phyloP scores from a whole-genome alignment of 805 yeast genomes.

The Jamesozyma piceae region DNA sequence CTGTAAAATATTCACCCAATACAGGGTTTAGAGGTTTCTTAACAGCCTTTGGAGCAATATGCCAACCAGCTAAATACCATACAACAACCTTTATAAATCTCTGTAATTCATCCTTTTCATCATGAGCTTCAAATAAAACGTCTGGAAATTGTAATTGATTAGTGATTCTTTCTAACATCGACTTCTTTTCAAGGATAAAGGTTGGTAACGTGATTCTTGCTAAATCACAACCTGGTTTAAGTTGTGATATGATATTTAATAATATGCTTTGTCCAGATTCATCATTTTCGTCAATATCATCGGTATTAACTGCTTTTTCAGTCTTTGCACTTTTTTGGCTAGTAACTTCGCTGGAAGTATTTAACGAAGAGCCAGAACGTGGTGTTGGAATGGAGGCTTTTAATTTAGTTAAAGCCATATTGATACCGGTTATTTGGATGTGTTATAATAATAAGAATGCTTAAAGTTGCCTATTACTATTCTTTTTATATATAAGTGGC shows the following conservation, averaged over 20 bases:
- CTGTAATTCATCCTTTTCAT: constrained; percentile 44
- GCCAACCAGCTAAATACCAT: constrained; percentile 96
- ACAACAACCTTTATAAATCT: constrained; percentile 68
- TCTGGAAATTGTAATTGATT: constrained; percentile 79
- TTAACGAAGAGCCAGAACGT: not conserved
- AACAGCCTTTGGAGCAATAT: constrained; percentile 96
- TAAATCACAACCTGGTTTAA: constrained; percentile 87
- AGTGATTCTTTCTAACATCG: constrained; percentile 92
- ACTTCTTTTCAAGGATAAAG: constrained; percentile 85
- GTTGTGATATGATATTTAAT: constrained; percentile 78
- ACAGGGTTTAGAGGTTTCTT: constrained; percentile 95
- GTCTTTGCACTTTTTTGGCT: not conserved
- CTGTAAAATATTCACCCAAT: constrained; percentile 79
- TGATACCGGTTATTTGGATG: too few relatives aligned
- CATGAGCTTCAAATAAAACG: constrained; percentile 60
- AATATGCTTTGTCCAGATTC: constrained; percentile 81
- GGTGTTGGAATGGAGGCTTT: not conserved
- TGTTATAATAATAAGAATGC: too few relatives aligned
- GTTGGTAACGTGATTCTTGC: constrained; percentile 91
- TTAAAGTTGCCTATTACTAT: too few relatives aligned
- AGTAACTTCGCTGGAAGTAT: not conserved
- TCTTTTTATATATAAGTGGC: too few relatives aligned
- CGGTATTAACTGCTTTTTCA: constrained; percentile 30
- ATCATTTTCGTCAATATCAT: constrained; percentile 87
- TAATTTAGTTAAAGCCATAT: constrained; percentile 3